phyloP scores from a whole-genome alignment of 2,329 filamentous ascomycete genomes.

The Colletotrichum euphorbiae region DNA sequence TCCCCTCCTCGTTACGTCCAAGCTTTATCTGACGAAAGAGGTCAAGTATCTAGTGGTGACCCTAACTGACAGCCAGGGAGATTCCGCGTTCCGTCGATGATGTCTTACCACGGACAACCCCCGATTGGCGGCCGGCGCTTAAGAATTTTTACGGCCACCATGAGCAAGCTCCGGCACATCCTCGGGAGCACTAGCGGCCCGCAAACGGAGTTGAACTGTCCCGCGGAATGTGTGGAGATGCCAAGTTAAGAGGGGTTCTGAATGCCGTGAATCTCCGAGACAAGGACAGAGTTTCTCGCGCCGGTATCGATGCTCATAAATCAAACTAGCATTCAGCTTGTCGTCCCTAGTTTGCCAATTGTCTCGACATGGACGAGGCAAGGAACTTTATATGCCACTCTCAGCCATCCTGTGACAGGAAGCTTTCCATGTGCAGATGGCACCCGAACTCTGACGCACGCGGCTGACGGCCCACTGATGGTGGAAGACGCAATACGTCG shows the following conservation, averaged over 20 bases:
- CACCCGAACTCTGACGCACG: not conserved
- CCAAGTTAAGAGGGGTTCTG: not conserved
- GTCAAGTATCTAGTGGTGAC: no score
- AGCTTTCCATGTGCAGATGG: not conserved
- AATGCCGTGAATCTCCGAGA: not conserved
- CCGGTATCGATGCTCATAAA: not conserved
- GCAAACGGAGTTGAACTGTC: conserved; percentile 2
- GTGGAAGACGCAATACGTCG: not conserved
- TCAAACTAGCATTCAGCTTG: not conserved
- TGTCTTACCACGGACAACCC: not conserved
- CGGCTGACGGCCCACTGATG: not conserved
- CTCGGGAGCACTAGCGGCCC: conserved; percentile 28
- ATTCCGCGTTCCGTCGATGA: not conserved
- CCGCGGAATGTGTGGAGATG: not conserved
- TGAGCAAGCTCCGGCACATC: not conserved
- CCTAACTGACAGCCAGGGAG: no score
- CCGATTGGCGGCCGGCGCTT: conserved; percentile 1
- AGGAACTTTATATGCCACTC: not conserved
- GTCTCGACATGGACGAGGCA: not conserved
- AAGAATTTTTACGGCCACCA: not conserved
- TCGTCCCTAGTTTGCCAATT: not conserved
- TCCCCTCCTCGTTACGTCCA: no score
- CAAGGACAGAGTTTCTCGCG: not conserved
- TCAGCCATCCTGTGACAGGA: not conserved
- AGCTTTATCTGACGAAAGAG: no score